Percentiles rank a stretch among this genome's conserved stretches.
Evolutionary conservation across 2,329 filamentous ascomycete genomes (phyloP).

Genomic region (Trematosphaeria pertusa): DNA sequence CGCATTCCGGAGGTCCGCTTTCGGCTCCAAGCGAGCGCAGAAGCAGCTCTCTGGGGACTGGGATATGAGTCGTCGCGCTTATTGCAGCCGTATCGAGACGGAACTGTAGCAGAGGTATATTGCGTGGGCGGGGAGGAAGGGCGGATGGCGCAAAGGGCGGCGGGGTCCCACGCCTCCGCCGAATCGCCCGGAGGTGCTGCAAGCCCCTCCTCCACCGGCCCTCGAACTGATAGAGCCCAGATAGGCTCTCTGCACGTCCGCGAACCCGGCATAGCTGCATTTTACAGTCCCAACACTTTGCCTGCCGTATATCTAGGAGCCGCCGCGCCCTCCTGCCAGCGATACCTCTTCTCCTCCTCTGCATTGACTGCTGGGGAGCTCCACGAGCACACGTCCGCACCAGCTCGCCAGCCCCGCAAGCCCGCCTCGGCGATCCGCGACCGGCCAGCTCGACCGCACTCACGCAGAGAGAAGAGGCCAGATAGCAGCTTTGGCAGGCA

Average conservation of each 20-base stretch:
- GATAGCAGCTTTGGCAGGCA: constrained; percentile 19
- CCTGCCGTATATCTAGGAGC: constrained; percentile 6
- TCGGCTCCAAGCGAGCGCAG: not conserved
- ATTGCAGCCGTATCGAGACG: not conserved
- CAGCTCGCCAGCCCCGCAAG: constrained; percentile 25
- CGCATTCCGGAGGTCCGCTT: not conserved
- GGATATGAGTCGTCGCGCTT: not conserved
- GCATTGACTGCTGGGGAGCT: constrained; percentile 27
- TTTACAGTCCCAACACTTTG: constrained; percentile 27
- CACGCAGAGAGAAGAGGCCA: constrained; percentile 11
- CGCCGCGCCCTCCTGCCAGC: constrained; percentile 1
- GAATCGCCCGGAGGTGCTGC: not conserved
- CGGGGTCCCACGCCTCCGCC: not conserved
- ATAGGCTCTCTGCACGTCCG: not conserved
- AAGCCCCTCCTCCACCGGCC: not conserved
- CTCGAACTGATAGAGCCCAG: constrained; percentile 1
- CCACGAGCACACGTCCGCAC: constrained; percentile 18
- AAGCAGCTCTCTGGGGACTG: not conserved
- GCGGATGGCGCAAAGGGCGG: constrained; percentile 1
- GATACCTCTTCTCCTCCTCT: constrained; percentile 1
- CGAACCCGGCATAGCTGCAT: constrained; percentile 10
- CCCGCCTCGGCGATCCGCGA: not conserved
- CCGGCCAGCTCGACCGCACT: not conserved
- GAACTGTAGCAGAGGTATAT: not conserved
- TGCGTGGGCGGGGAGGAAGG: not conserved